A percentile compares a stretch with the other conserved stretches of the same genome.
Conservation (phyloP, 2,329 filamentous ascomycete species). For the Ophiosphaerella narmari region DNA sequence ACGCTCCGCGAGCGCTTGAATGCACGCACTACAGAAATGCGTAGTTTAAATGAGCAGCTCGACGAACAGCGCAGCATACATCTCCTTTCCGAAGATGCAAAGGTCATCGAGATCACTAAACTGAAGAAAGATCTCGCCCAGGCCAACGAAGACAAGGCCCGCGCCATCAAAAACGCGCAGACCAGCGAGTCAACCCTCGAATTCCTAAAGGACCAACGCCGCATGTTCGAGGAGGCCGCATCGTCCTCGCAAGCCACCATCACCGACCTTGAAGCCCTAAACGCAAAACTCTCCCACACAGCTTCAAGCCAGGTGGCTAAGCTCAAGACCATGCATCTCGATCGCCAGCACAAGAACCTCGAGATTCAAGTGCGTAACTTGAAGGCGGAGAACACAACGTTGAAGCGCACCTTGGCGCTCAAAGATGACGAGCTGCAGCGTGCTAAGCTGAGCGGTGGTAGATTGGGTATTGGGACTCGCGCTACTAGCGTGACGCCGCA, state of each 20-base stretch:
- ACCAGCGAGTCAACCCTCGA: slow-evolving; percentile 54
- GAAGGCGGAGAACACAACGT: slow-evolving; percentile 11
- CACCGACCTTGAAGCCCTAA: slow-evolving; percentile 16
- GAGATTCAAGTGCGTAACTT: slow-evolving; percentile 9
- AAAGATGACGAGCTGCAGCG: slow-evolving; percentile 31
- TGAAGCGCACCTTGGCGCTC: slow-evolving; percentile 19
- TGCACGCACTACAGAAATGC: slow-evolving; percentile 14
- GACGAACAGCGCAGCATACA: slow-evolving; percentile 22
- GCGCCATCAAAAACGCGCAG: slow-evolving; percentile 39
- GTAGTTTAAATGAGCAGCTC: slow-evolving; percentile 17
- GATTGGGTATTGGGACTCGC: slow-evolving; percentile 33
- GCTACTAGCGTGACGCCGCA: slow-evolving; percentile 36
- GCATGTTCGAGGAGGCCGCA: slow-evolving; percentile 18
- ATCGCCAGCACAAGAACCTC: slow-evolving; percentile 14
- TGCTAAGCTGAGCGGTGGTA: slow-evolving; percentile 19
- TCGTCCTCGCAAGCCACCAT: slow-evolving; percentile 10
- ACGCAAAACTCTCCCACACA: slow-evolving; percentile 16
- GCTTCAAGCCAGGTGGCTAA: slow-evolving; percentile 23
- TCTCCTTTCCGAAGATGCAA: slow-evolving; percentile 27
- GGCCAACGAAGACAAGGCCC: slow-evolving; percentile 18
- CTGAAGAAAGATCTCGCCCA: slow-evolving; percentile 28
- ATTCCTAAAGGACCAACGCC: slow-evolving; percentile 64
- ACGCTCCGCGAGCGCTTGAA: slow-evolving; percentile 25
- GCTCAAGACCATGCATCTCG: slow-evolving; percentile 23
- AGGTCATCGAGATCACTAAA: slow-evolving; percentile 27